Conservation (phyloP, 371 early-diverging fungal species). For the Rhizomucor miehei region DNA sequence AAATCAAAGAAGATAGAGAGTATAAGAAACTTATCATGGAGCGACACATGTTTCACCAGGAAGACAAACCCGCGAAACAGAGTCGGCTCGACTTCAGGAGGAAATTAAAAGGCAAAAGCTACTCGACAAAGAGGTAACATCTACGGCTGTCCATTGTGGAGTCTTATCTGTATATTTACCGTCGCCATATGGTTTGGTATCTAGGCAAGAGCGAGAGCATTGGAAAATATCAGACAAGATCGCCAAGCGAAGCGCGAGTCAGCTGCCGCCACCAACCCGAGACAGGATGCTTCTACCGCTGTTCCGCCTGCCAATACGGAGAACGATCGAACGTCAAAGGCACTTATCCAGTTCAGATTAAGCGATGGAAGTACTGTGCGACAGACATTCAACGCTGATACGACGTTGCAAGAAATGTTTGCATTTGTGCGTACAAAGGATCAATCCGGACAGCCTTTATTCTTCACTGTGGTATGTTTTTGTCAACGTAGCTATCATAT, state of each 20-base stretch:
- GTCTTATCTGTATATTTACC: neutral
- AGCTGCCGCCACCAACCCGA: too few relatives aligned
- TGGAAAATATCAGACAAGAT: conserved; percentile 29
- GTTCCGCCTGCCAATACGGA: too few relatives aligned
- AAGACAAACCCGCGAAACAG: neutral
- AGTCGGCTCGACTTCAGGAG: conserved; percentile 1
- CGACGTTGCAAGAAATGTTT: neutral
- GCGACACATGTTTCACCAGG: neutral
- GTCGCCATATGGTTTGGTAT: neutral
- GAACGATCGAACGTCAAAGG: too few relatives aligned
- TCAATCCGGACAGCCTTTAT: neutral
- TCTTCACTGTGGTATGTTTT: too few relatives aligned
- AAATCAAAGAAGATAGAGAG: conserved; percentile 26
- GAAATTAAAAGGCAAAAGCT: conserved; percentile 10
- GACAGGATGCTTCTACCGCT: too few relatives aligned
- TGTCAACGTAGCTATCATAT: too few relatives aligned
- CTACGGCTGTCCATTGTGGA: neutral
- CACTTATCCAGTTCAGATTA: conserved; percentile 22
- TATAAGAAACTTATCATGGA: conserved; percentile 9
- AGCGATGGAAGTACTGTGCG: conserved; percentile 26
- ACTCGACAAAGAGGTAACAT: conserved; percentile 17
- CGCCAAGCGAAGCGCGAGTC: conserved; percentile 6
- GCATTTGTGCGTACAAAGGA: conserved; percentile 3
- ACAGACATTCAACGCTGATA: conserved; percentile 17
- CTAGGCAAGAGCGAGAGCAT: conserved; percentile 14